Evolutionary conservation across 1,284 basidiomycete genomes (phyloP), one percentile per base, ranked within the genome.

Genomic region (Tylopilus orsonianus): DNA sequence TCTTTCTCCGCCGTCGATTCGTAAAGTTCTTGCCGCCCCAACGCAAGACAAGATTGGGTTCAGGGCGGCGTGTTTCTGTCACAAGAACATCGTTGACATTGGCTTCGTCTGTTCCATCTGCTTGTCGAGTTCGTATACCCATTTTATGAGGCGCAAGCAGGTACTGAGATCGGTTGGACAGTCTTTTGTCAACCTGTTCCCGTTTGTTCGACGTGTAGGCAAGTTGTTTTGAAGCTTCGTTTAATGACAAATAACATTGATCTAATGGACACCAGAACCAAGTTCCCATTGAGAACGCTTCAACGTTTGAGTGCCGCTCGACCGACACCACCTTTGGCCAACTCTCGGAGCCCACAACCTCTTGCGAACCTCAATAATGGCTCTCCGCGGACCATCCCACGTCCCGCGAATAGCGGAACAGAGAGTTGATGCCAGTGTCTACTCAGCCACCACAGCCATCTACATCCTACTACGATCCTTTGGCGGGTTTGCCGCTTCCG

Each of bases 101-200:
- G 97, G 95, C 30, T 99, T 96, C 61, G 94, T 99, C 20, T 99
- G 97, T 69, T 96, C 93, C 16, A 93, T 97, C 29, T 97, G 94
- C 65, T 71, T 97, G 35, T 95, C 91, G 39, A 97, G 93, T 96
- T 60, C 54, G 88, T 79, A 41, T 23, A 39, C 12, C 14, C 14
- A 4, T 9, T 7, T 7, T 29, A 8, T 22, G 19, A 42, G 23
- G 30, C 8, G 9, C 18, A 6, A 37, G 47, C 34, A 48, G 30
- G 34, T 44, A 45, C 53, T 57, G 34, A 50, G 37, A n/a, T 45
- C 34, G 5, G 4, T n/a, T 14, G 26, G 46, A 18, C 60, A 93
- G 91, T 94, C 60, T 97, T 95, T 69, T 97, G 93, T 64, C 83
- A 90, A 57, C 93, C 93, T 2, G 81, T 91, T n/a, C 90, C 93